Evolutionary conservation across 73 alveolate species (phyloP).

Genomic region (Paramecium primaurelia): DNA sequence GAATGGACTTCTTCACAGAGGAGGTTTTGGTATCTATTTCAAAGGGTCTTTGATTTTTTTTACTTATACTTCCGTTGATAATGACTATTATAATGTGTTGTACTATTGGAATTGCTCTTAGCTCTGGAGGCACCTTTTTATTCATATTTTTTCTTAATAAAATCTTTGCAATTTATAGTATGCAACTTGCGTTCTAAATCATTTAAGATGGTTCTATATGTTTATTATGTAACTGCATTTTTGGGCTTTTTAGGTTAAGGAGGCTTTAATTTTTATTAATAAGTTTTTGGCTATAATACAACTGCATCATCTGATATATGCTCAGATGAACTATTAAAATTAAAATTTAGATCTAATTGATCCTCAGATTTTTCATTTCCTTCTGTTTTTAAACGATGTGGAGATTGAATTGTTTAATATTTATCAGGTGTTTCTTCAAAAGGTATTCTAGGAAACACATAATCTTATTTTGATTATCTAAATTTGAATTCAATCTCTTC

Average conservation of each 20-base stretch:
- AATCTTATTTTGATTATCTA: neutral
- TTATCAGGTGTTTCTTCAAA: neutral
- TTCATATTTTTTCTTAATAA: slow-evolving; percentile 7
- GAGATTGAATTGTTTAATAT: slow-evolving; percentile 17
- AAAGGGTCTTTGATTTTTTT: neutral
- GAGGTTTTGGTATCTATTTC: slow-evolving; percentile 7
- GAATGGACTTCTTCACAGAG: slow-evolving; percentile 43
- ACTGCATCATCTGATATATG: slow-evolving; percentile 38
- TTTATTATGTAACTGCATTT: neutral
- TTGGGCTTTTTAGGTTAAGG: neutral
- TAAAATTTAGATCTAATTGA: slow-evolving; percentile 26
- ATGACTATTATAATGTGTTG: slow-evolving; percentile 43
- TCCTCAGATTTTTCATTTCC: slow-evolving; percentile 50
- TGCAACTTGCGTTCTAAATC: slow-evolving; percentile 40
- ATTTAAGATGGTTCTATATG: slow-evolving; percentile 14
- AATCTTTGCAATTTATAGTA: slow-evolving; percentile 38
- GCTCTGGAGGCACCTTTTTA: slow-evolving; percentile 1
- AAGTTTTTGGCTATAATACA: neutral
- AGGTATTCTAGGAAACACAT: slow-evolving; percentile 41
- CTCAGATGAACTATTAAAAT: slow-evolving; percentile 47
- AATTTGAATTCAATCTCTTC: slow-evolving; percentile 19
- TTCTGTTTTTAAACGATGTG: slow-evolving; percentile 38
- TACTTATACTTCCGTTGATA: slow-evolving; percentile 17
- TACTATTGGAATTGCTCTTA: slow-evolving; percentile 34
- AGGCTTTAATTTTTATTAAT: slow-evolving; percentile 24